Evolutionary conservation across 768 basidiomycete genomes (phyloP).

Genomic region (Panaeolus papilionaceus): DNA sequence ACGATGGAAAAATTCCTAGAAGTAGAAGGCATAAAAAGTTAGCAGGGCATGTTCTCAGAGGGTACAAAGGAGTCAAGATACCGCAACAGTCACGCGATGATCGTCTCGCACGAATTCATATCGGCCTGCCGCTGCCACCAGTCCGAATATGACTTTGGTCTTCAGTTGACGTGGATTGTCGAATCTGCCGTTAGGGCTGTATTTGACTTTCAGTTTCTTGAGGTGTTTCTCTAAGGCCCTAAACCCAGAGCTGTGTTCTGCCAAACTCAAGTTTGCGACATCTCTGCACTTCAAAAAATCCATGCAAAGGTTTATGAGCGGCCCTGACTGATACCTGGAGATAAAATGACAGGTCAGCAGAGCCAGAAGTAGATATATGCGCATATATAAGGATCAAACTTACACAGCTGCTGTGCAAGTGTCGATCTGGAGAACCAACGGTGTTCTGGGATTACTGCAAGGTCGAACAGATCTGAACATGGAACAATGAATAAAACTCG

Average conservation of each 20-base stretch:
- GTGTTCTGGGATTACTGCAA: slow-evolving; percentile 30
- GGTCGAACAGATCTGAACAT: slow-evolving; percentile 52
- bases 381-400: slow-evolving; percentile 16
- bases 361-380: neutral
- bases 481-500: neutral
- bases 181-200: slow-evolving; percentile 35
- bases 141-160: slow-evolving; percentile 41
- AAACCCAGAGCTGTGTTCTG: slow-evolving; percentile 28
- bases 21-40: neutral
- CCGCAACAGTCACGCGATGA: slow-evolving; percentile 44
- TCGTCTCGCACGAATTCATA: slow-evolving; percentile 46
- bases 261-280: slow-evolving; percentile 36
- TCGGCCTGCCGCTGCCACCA: slow-evolving; percentile 44
- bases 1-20: slow-evolving; percentile 48
- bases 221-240: slow-evolving; percentile 45
- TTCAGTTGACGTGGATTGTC: slow-evolving; percentile 17
- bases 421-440: slow-evolving; percentile 53
- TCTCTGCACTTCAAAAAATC: slow-evolving; percentile 32
- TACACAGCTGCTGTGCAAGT: slow-evolving; percentile 53
- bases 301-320: slow-evolving; percentile 40
- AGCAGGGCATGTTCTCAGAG: neutral
- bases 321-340: slow-evolving; percentile 37
- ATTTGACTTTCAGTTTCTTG: slow-evolving; percentile 31
- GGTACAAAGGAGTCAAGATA: slow-evolving; percentile 25
- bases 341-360: neutral